Evolutionary conservation across 2,329 filamentous ascomycete genomes (phyloP), one percentile per base, ranked within the genome.

Genomic region (Raffaelea ambrosiae): DNA sequence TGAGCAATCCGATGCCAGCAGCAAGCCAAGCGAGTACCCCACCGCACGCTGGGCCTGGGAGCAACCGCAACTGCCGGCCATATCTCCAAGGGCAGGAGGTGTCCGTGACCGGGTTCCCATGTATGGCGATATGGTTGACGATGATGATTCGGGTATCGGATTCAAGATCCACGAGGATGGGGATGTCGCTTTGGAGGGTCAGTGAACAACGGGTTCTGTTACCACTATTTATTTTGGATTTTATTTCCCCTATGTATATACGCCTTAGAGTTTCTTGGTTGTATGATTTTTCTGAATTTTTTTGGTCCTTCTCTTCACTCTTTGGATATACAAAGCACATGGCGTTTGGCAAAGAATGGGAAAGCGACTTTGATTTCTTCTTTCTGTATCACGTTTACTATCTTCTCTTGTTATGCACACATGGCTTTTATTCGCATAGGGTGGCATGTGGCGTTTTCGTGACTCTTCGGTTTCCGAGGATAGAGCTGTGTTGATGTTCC

Each of bases 21-120:
- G 73, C 58, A 67, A 69, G 54, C 77, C 77, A 2, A 76, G 71
- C 18, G 76, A 79, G 55, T 80, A 79, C 54, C 71, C 74, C 5
- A 76, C 70, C 57, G 77, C 69, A 13, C 71, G 73, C 51, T 64
- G 60, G 16, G 63, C 64, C 9, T 73, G 67, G 26, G 7, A 67
- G 53, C 55, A 21, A 40, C 56, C 7, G 7, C 42, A 29, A 14
- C n/a, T 19, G 21, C 21, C n/a, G 26, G 16, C 35, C 22, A 11
- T 61, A 62, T 9, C 31, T 26, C 5, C 36, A 9, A 21, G 16
- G 5, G 20, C 22, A 9, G 22, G 31, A 4, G 9, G 43, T 29
- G 26, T 7, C 13, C 19, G 29, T 26, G 16, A 16, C 18, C 38
- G 38, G 38, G n/a, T 18, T 41, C 33, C 22, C 7, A 29, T 29